Percentiles rank a stretch among this genome's conserved stretches.
These are phyloP conservation scores for Dendrostoma leiphaemia DNA, from an alignment of 2,329 filamentous ascomycete species.

Conservation along the genomic window DNA sequence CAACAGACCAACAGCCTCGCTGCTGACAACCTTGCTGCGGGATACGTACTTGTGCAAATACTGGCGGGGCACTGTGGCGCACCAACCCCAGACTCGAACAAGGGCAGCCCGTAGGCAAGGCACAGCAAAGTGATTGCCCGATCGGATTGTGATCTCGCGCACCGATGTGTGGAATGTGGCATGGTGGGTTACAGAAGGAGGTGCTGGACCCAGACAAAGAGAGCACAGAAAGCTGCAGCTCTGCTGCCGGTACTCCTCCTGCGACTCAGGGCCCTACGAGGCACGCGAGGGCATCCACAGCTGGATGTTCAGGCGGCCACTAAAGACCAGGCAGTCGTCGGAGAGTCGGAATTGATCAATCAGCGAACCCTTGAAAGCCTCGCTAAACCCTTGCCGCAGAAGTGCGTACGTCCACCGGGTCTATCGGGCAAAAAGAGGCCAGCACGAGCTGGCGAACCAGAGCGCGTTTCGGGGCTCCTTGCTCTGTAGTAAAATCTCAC, in stretches of 20 bases:
- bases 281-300: background rate
- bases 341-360: slow-evolving; percentile 15
- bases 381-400: slow-evolving; percentile 4
- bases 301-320: slow-evolving; percentile 4
- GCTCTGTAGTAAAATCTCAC: slow-evolving; percentile 7
- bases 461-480: slow-evolving; percentile 5
- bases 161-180: background rate
- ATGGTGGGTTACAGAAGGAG: background rate
- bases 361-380: slow-evolving; percentile 11
- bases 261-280: background rate
- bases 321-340: slow-evolving; percentile 4
- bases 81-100: slow-evolving; percentile 12
- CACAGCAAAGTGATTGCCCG: slow-evolving; percentile 2
- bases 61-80: slow-evolving; percentile 9
- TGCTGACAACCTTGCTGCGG: slow-evolving; percentile 10
- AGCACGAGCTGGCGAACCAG: slow-evolving; percentile 11
- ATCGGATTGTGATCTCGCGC: slow-evolving; percentile 6
- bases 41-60: slow-evolving; percentile 5
- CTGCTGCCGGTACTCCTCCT: background rate
- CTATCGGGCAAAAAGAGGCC: background rate
- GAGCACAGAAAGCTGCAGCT: slow-evolving; percentile 2
- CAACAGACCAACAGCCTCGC: slow-evolving; percentile 2
- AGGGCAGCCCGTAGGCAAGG: background rate
- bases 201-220: slow-evolving; percentile 5
- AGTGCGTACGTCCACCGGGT: slow-evolving; percentile 2